phyloP scores from a whole-genome alignment of 768 basidiomycete species.

The Gelatoporia subvermispora region DNA sequence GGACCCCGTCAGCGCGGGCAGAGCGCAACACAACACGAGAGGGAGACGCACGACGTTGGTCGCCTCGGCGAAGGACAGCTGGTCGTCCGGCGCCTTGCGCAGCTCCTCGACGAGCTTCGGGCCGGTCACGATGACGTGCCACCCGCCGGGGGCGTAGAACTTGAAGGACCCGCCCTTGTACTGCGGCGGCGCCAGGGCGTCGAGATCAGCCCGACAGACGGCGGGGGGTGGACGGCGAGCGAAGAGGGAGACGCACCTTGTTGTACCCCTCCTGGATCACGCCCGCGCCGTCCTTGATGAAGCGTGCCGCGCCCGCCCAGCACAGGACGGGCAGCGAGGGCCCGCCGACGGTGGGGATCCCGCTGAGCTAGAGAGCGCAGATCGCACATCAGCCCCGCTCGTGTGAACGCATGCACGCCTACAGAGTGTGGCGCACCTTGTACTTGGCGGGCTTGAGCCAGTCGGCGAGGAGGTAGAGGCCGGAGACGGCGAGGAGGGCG shows the following conservation, averaged over 20 bases:
- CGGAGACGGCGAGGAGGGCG: neutral
- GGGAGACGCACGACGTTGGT: constrained; percentile 5
- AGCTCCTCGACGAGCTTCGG: constrained; percentile 35
- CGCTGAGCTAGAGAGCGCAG: constrained; percentile 7
- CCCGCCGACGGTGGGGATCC: constrained; percentile 31
- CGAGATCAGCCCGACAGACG: neutral
- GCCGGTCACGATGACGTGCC: constrained; percentile 35
- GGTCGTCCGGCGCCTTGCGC: constrained; percentile 31
- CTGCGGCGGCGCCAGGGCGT: constrained; percentile 9
- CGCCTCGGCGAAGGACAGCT: constrained; percentile 30
- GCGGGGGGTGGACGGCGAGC: neutral
- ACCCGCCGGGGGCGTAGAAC: constrained; percentile 23
- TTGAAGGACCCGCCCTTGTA: constrained; percentile 28
- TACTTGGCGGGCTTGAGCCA: constrained; percentile 2
- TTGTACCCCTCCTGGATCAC: constrained; percentile 34
- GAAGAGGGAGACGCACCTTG: constrained; percentile 16
- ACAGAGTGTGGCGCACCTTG: neutral
- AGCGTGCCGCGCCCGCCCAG: constrained; percentile 26
- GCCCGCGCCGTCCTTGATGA: constrained; percentile 25
- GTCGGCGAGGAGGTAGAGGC: neutral
- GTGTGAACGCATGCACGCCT: neutral
- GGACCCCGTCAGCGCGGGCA: neutral
- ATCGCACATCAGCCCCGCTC: neutral
- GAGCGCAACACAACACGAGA: neutral
- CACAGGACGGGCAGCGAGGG: constrained; percentile 30